Base-by-base conservation (phyloP, 192 early-diverging fungal genomes). In the Lunasporangiospora selenospora region DNA sequence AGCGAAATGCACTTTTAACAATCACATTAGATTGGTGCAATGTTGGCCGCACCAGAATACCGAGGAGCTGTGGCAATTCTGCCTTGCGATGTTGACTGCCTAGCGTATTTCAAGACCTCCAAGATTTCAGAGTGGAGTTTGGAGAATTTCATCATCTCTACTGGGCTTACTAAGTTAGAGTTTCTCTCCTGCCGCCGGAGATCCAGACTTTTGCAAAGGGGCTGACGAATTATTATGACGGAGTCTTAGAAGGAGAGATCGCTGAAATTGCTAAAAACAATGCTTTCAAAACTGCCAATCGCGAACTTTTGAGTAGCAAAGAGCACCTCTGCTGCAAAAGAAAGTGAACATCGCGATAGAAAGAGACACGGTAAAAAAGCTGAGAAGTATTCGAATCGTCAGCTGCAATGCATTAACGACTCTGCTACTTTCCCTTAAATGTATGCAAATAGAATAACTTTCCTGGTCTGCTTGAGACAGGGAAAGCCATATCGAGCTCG, bases 101-200 rank as follows among this genome's bases (percentile, higher is more conserved):
- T 16, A 38, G 7, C 34, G 18, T 59, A 59, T 59, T 59, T 59
- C 43, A 46, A 27, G 34, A 39, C 34, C 15, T 31, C 46, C 33
- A 60, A 41, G 37, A 26, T 40, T 49, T 36, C 58, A 15, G 58
- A 60, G 31, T 60, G 58, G 58, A 50, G 58, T 48, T 31, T 60
- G 37, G 47, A 50, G 11, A 16, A 30, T 24, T 50, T 60, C 46
- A 4, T 60, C 16, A 19, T 16, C 58, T 60, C 46, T 29, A 60
- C 58, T 3, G 46, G 58, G 21, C 58, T 60, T 9, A 27, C 34
- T 8, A 27, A 60, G 43, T 1, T 29, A 29, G 21, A 32, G 21
- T 60, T 60, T 31, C 13, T 60, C n/a, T 29, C 34, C 37, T 62
- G 42, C 42, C 51, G 2, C 10, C 18, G 32, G 37, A 43, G 27